phyloP scores from a whole-genome alignment of 805 yeast genomes.

The Spathaspora boniae region DNA sequence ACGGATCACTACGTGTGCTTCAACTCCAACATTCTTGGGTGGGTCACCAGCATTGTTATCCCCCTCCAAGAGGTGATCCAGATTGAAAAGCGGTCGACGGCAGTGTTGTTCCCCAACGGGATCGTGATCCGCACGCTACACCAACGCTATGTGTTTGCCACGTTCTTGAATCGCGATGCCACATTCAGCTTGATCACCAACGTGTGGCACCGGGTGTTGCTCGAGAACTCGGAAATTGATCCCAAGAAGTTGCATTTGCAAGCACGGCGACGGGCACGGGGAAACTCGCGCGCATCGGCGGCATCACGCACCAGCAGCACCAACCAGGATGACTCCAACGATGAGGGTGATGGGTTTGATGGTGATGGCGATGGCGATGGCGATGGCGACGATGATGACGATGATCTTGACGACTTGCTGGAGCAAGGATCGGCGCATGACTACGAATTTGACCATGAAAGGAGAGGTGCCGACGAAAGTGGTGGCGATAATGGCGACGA shows the following conservation, averaged over 20 bases:
- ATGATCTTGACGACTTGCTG: slow-evolving; percentile 3
- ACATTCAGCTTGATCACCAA: slow-evolving; percentile 49
- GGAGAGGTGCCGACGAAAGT: slow-evolving; percentile 11
- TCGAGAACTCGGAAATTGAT: slow-evolving; percentile 19
- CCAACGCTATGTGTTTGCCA: slow-evolving; percentile 60
- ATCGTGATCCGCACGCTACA: slow-evolving; percentile 61
- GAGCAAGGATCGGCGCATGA: not conserved
- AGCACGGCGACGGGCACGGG: slow-evolving; percentile 8
- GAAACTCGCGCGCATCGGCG: slow-evolving; percentile 8
- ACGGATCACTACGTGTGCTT: slow-evolving; percentile 56
- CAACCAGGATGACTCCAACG: too few species aligned
- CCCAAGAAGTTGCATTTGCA: slow-evolving; percentile 10
- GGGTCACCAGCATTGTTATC: slow-evolving; percentile 56
- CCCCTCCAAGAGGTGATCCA: slow-evolving; percentile 61
- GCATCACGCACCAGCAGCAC: not conserved
- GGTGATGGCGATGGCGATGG: slow-evolving; percentile 15
- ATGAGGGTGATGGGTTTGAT: slow-evolving; percentile 3
- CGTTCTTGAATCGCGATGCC: slow-evolving; percentile 58
- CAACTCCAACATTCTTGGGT: slow-evolving; percentile 64
- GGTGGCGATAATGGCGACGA: slow-evolving; percentile 17
- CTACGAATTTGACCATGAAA: slow-evolving; percentile 13
- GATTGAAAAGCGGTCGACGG: slow-evolving; percentile 63
- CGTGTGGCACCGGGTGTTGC: slow-evolving; percentile 54
- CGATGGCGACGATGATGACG: slow-evolving; percentile 7
- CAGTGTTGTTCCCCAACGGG: slow-evolving; percentile 68